A percentile compares a stretch with the other conserved stretches of the same genome.
These are phyloP conservation scores for Colletotrichum higginsianum DNA, from an alignment of 2,329 filamentous ascomycete species.

Conservation along the genomic window DNA sequence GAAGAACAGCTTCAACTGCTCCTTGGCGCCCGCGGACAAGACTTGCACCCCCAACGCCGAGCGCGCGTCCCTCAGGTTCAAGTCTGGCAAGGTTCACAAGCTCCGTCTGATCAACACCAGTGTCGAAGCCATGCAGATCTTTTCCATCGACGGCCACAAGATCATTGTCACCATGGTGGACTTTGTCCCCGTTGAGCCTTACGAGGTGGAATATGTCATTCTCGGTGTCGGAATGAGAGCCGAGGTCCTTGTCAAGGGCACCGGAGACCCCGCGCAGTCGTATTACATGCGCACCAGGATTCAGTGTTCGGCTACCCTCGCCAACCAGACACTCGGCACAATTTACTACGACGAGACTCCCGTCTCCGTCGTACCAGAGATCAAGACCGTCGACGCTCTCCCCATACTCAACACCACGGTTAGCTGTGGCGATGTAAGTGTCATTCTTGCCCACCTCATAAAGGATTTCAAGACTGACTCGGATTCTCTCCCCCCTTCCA, in stretches of 20 bases:
- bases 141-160: constrained; percentile 37
- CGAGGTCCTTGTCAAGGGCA: constrained; percentile 36
- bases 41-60: constrained; percentile 24
- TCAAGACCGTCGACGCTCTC: neutral
- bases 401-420: neutral
- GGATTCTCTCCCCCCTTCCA: neutral
- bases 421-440: constrained; percentile 28
- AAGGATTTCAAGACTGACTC: neutral
- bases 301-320: constrained; percentile 23
- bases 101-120: constrained; percentile 40
- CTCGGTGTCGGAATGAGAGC: constrained; percentile 30
- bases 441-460: too few species aligned
- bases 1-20: constrained; percentile 57
- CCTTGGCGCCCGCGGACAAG: constrained; percentile 62
- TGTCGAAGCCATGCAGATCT: constrained; percentile 37
- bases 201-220: constrained; percentile 32
- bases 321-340: constrained; percentile 7
- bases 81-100: constrained; percentile 36
- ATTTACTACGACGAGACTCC: constrained; percentile 27
- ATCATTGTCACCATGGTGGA: constrained; percentile 31
- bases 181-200: constrained; percentile 35
- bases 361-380: neutral
- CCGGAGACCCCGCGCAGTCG: constrained; percentile 11
- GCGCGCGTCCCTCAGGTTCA: constrained; percentile 19
- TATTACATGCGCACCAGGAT: constrained; percentile 31